Evolutionary conservation across 2,329 filamentous ascomycete species (phyloP).

Genomic region (Dactylellina parvicollis): DNA sequence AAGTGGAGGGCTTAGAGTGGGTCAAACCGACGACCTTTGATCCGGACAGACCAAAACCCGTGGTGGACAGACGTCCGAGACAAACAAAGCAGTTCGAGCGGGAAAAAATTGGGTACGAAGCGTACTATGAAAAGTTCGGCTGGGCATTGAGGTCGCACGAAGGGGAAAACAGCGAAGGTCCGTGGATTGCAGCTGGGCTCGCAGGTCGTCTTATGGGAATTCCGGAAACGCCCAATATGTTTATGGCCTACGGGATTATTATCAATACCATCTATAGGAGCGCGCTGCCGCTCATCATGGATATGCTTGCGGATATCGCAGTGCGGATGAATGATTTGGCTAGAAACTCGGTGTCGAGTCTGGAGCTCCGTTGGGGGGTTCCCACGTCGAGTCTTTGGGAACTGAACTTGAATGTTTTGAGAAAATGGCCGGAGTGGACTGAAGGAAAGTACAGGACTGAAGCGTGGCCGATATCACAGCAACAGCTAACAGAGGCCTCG

Average conservation of each 20-base stretch:
- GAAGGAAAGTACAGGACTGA: slow-evolving; percentile 18
- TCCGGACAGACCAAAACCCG: not conserved
- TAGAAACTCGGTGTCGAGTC: not conserved
- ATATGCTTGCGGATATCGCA: slow-evolving; percentile 40
- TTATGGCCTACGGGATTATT: slow-evolving; percentile 2
- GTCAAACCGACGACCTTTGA: not conserved
- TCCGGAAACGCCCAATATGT: slow-evolving; percentile 14
- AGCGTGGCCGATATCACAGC: slow-evolving; percentile 16
- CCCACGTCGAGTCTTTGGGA: slow-evolving; percentile 1
- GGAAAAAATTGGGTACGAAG: slow-evolving; percentile 1
- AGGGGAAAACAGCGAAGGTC: not conserved
- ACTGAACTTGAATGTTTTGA: not conserved
- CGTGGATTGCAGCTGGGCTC: not conserved
- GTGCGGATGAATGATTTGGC: slow-evolving; percentile 23
- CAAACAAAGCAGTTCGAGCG: slow-evolving; percentile 20
- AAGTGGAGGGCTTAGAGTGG: not conserved
- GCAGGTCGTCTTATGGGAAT: not conserved
- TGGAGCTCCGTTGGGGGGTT: slow-evolving; percentile 14
- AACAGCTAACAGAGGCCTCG: not conserved
- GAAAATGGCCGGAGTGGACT: slow-evolving; percentile 33
- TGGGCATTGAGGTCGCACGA: slow-evolving; percentile 7
- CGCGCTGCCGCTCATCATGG: slow-evolving; percentile 32
- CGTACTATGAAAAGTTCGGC: slow-evolving; percentile 25
- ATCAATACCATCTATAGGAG: slow-evolving; percentile 6
- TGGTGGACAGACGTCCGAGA: not conserved